Evolutionary conservation across 2,329 filamentous ascomycete species (phyloP).

Genomic region (Aurifilum marmelostoma): DNA sequence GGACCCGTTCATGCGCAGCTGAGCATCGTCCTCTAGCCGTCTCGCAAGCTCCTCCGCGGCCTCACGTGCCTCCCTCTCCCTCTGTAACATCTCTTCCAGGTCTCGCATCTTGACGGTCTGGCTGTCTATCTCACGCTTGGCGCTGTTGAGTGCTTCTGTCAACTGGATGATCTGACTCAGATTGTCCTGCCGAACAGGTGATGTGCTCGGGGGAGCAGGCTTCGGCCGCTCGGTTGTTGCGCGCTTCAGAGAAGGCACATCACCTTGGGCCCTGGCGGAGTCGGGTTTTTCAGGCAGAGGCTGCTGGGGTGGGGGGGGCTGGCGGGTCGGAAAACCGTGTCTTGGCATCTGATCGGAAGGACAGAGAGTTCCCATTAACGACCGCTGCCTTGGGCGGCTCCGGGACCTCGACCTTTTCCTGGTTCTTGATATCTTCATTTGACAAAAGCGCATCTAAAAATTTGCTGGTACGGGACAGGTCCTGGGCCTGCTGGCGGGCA

Average conservation of each 20-base stretch:
- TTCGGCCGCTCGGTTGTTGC: constrained; percentile 76
- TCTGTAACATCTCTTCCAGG: constrained; percentile 75
- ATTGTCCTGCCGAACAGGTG: constrained; percentile 62
- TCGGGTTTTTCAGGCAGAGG: constrained; percentile 93
- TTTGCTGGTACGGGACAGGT: constrained; percentile 79
- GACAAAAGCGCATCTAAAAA: constrained; percentile 79
- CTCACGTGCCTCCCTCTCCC: constrained; percentile 81
- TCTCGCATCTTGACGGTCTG: constrained; percentile 80
- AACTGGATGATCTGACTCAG: constrained; percentile 79
- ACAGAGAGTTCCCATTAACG: constrained; percentile 55
- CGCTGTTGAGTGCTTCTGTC: constrained; percentile 80
- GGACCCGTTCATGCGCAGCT: constrained; percentile 45
- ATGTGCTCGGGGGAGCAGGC: constrained; percentile 53
- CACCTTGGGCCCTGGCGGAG: constrained; percentile 51
- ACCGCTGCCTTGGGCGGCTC: constrained; percentile 53
- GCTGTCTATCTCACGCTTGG: constrained; percentile 85
- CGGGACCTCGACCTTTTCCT: constrained; percentile 53
- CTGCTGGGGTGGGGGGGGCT: constrained; percentile 88
- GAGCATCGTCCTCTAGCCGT: constrained; percentile 62
- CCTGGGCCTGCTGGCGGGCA: constrained; percentile 84
- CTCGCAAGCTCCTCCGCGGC: constrained; percentile 81
- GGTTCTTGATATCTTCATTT: constrained; percentile 67
- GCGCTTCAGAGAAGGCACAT: constrained; percentile 70
- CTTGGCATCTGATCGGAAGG: constrained; percentile 74
- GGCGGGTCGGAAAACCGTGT: constrained; percentile 90